Base-by-base conservation (phyloP, 1,139 yeast species). In the Pichia terricola region DNA sequence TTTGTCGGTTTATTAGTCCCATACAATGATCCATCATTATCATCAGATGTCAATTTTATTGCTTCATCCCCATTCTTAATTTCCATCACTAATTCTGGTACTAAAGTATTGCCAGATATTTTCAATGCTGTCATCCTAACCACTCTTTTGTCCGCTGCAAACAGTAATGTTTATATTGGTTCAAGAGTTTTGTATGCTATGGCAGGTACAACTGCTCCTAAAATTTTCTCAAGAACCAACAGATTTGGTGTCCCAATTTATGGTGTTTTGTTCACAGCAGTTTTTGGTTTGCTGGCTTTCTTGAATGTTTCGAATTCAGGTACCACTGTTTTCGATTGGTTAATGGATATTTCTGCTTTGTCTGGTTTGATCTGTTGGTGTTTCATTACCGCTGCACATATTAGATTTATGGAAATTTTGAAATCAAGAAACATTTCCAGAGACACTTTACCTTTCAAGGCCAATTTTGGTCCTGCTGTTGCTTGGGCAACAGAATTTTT, bases 1-100 rank as follows among this genome's bases (percentile, higher is more conserved):
- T 84, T 88, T 66, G 74, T 86, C 58, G 96, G 96, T 31, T 64
- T 87, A 55, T 70, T 85, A 47, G 89, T 87, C 41, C 95, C 96
- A 38, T 87, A 64, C 59, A 70, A 84, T 54, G 91, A 86, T 56
- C 73, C 77, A 32, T 61, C 61, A 42, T 45, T 58, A 31, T 49
- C 55, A 28, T 35, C 45, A 0, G 54, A 49, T 26, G 49, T 49
- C 4, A 49, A 59, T 34, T 71, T 70, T 52, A 68, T 74, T 35
- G 49, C 59, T 2, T 55, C 72, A 11, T 74, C 79, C 34, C 81
- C 80, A 28, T 75, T 74, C 53, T 69, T 75, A 46, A 67, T 75
- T 56, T 77, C 80, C 45, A 76, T 80, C 57, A 61, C 73, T 52
- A 80, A 80, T 61, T 75, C 85, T 3, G 89, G 91, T 40, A 84